Conservation (phyloP, 805 yeast species). For the Yamadazyma philogaea region DNA sequence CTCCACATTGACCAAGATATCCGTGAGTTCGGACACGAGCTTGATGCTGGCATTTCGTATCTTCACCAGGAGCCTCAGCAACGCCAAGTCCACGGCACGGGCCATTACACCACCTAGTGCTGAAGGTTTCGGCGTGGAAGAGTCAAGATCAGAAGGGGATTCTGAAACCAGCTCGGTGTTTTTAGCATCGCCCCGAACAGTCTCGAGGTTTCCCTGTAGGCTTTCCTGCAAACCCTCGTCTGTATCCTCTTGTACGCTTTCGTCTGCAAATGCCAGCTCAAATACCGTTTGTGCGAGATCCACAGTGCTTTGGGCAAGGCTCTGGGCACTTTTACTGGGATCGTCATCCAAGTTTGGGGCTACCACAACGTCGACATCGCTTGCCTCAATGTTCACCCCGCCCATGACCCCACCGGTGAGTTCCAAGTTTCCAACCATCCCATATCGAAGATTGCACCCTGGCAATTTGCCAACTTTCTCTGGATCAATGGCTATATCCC, state of each 20-base stretch:
- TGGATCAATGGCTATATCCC: conserved; percentile 68
- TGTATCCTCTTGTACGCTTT: conserved; percentile 18
- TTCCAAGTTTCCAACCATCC: conserved; percentile 52
- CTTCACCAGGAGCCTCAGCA: conserved; percentile 56
- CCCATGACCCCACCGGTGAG: conserved; percentile 61
- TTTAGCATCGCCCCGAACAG: background rate
- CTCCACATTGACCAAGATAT: conserved; percentile 33
- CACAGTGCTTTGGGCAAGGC: conserved; percentile 69
- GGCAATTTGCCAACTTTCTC: conserved; percentile 64
- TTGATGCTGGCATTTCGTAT: conserved; percentile 46
- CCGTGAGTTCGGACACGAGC: conserved; percentile 45
- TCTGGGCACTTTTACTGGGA: conserved; percentile 32
- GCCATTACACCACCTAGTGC: conserved; percentile 52
- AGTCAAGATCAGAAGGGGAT: background rate
- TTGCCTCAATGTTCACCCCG: conserved; percentile 62
- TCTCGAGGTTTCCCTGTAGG: background rate
- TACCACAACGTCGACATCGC: conserved; percentile 47
- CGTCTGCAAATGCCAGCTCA: conserved; percentile 19
- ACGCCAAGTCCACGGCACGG: conserved; percentile 63
- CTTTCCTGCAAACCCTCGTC: conserved; percentile 8
- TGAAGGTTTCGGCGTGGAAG: conserved; percentile 20
- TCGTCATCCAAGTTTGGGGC: conserved; percentile 32
- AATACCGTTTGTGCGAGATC: conserved; percentile 62
- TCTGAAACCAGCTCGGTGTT: background rate
- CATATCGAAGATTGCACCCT: conserved; percentile 59